Evolutionary conservation across 148 eudicot genomes (phyloP).

Genomic region (Tetragonia tetragonoides): DNA sequence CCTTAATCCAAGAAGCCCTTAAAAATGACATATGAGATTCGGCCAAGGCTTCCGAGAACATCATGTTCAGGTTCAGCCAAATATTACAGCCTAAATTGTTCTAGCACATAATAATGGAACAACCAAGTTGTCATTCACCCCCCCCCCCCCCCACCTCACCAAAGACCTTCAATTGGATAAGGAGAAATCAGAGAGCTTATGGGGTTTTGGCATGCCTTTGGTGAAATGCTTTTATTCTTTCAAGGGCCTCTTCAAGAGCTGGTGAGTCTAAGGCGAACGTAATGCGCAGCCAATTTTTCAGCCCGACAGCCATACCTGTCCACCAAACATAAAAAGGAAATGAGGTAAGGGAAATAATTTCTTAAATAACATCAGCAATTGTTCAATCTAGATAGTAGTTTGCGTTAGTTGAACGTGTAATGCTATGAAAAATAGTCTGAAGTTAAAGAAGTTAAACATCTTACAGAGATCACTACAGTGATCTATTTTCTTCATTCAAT

Average conservation of each 20-base stretch:
- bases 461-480: too few relatives aligned
- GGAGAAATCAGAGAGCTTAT: background rate
- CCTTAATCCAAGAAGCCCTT: too few relatives aligned
- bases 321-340: background rate
- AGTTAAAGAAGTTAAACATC: too few relatives aligned
- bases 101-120: too few relatives aligned
- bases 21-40: too few relatives aligned
- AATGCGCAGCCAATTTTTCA: constrained; percentile 48
- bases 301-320: constrained; percentile 42
- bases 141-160: too few relatives aligned
- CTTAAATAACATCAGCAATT: constrained; percentile 6
- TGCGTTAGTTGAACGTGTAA: too few relatives aligned
- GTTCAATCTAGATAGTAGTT: background rate
- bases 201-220: constrained; percentile 29
- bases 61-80: background rate
- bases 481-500: too few relatives aligned
- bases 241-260: constrained; percentile 39
- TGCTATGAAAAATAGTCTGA: too few relatives aligned
- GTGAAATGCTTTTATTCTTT: constrained; percentile 43
- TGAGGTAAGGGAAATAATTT: background rate
- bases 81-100: too few relatives aligned
- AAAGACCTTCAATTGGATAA: too few relatives aligned
- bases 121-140: constrained; percentile 2
- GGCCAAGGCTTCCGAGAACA: too few relatives aligned
- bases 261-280: constrained; percentile 42